Evolutionary conservation across 805 yeast species (phyloP), one percentile per base, ranked within the genome.

Genomic region (Metschnikowia sp.): DNA sequence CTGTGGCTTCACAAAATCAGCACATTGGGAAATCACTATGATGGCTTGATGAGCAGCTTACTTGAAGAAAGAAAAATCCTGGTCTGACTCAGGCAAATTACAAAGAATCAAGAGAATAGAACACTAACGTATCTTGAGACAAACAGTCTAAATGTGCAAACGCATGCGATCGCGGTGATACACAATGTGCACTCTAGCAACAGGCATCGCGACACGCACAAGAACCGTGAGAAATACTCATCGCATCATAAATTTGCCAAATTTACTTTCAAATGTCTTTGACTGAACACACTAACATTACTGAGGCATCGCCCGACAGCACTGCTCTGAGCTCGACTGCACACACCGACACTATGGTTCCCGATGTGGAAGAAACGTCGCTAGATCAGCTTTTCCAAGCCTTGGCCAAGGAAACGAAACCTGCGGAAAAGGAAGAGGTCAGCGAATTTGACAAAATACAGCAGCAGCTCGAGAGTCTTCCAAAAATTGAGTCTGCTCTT

Each of bases 401-500:
- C 32, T 62, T 71, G 18, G 56, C 61, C 2, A 53, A 66, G 35
- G 66, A 65, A 39, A 56, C 63, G 8, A 51, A 54, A 42, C 40
- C 39, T 37, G 22, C 31, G 29, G 26, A 6, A 42, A 53, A 36
- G 62, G 39, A 32, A 3, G 39, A 36, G 8, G 22, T 12, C 12
- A 41, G 49, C 38, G 51, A 44, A 13, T 64, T 76, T 51, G 53
- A 63, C 13, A 58, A 62, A 47, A 60, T 78, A 48, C 74, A 63
- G 55, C 61, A 54, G 38, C 60, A 66, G 28, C 61, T 68, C 29
- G 61, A 58, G 44, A 72, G 45, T 26, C 66, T 69, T 39, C 83
- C 76, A 43, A 76, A 70, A 45, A 65, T 79, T 38, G 60, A 66
- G 35, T 55, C 66, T 32, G 54, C 56, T 31, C 63, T 63, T 47